Evolutionary conservation across 352 stramenopile genomes (phyloP), one percentile per base, ranked within the genome.

Genomic region (Phytophthora aleatoria): DNA sequence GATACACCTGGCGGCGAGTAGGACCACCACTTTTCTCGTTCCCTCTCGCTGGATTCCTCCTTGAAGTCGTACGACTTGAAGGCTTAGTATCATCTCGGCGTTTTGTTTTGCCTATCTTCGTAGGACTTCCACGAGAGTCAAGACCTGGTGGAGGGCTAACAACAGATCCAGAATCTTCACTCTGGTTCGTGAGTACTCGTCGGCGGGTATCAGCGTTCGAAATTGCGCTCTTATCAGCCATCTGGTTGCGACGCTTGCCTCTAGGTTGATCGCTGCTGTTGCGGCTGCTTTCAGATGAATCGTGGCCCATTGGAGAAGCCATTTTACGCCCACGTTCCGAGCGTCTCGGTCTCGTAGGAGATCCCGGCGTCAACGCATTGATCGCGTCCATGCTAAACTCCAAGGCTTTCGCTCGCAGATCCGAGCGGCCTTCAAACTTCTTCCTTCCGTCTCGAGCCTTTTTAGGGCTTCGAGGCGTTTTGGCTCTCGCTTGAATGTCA

Each of bases 1-100:
- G 82, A 61, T 88, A 89, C 15, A 88, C 61, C 51, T 87, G 81
- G 5, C 81, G 81, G 36, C 76, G 75, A 7, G 68, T 51, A 26
- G 51, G 55, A 5, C 39, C 38, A 20, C 28, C 2, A 9, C 35
- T 28, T 48, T 75, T 79, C 2, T 80, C 56, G 42, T 44, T 64
- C 59, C 64, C 59, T 71, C 65, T 36, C 27, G 45, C 9, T 3
- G 49, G 38, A 41, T 47, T 78, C 53, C 62, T 77, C 57, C 63
- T 77, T 0, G 61, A 47, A 5, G 53, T 48, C 60, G 36, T 67
- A 9, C 61, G 69, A 50, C 28, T 80, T 42, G 50, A 66, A 44
- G 57, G 12, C 24, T 77, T 74, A 16, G 27, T 48, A 43, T 72
- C 70, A 28, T 77, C 64, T 12, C 50, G 54, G 11, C 54, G 54